These are phyloP conservation scores for Pleodorina starrii DNA, from an alignment of 139 green algal genomes.

Conservation along the genomic window DNA sequence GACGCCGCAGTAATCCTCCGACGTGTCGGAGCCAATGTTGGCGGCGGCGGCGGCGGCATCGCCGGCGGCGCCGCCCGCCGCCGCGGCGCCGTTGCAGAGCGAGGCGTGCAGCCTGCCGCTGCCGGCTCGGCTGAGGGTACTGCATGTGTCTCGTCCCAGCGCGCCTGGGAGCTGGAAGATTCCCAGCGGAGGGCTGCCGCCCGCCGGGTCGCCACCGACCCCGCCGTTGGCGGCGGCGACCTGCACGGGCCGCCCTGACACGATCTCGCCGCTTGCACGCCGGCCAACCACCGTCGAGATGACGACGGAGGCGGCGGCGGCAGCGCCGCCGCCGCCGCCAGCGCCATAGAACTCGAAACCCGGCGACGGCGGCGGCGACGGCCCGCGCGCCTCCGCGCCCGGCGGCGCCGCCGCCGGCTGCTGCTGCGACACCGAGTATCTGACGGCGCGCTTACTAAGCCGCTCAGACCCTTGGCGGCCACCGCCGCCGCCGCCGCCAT, in stretches of 20 bases:
- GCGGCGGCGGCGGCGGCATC: neutral
- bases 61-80: neutral
- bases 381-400: too few species aligned
- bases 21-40: slow-evolving; percentile 3
- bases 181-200: neutral
- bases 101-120: neutral
- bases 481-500: neutral
- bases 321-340: too few species aligned
- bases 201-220: neutral
- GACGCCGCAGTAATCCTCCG: slow-evolving; percentile 24
- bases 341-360: too few species aligned
- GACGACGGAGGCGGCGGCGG: too few species aligned
- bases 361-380: too few species aligned
- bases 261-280: neutral
- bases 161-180: neutral
- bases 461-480: too few species aligned
- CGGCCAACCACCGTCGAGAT: neutral
- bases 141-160: neutral
- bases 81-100: neutral
- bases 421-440: too few species aligned
- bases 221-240: neutral
- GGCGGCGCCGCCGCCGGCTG: too few species aligned
- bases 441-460: too few species aligned
- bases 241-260: neutral
- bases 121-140: neutral